Evolutionary conservation across 495 filamentous ascomycete species (phyloP), one percentile per base, ranked within the genome.

Genomic region (Viridothelium virens): DNA sequence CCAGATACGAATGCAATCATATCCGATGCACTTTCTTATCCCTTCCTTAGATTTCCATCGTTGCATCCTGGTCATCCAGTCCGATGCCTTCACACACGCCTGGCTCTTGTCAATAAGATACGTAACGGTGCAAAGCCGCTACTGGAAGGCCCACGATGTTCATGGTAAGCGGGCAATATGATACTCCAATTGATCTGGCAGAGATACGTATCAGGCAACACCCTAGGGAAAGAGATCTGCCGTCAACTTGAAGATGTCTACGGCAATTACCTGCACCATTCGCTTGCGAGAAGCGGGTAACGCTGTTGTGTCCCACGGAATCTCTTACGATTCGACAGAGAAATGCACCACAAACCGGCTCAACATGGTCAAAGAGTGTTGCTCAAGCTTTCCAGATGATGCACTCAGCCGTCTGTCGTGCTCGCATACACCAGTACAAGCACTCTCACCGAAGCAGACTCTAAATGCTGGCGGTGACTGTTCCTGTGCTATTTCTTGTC

Each of bases 371-470:
- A 33, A 14, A 18, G 25, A 25, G 25, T 3, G 53, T 59, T 18
- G 53, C 31, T 59, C 31, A 36, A 59, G 53, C 53, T 36, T 59
- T 59, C 10, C 7, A 59, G 53, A 59, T 59, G 31, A 18, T 59
- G 53, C 53, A 59, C 31, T 33, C 53, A 59, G 53, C 53, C 53
- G 53, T 36, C 53, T 59, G 53, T 34, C 14, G 53, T 59, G 53
- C 53, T 33, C 7, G 25, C 25, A 25, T 25, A 25, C 25, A 25
- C 25, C 25, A 25, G 25, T 6, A 59, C 25, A 59, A 10, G 7
- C 31, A 34, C 33, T 34, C 10, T 14, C 36, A 34, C 53, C 18
- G 53, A 33, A 33, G 6, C 53, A 59, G 14, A 18, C 53, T 44
- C 14, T 44, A 33, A 59, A 36, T 59, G n/a, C 53, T 18, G 18